Evolutionary conservation across 2,329 filamentous ascomycete species (phyloP).

Genomic region (Beauveria asiatica): DNA sequence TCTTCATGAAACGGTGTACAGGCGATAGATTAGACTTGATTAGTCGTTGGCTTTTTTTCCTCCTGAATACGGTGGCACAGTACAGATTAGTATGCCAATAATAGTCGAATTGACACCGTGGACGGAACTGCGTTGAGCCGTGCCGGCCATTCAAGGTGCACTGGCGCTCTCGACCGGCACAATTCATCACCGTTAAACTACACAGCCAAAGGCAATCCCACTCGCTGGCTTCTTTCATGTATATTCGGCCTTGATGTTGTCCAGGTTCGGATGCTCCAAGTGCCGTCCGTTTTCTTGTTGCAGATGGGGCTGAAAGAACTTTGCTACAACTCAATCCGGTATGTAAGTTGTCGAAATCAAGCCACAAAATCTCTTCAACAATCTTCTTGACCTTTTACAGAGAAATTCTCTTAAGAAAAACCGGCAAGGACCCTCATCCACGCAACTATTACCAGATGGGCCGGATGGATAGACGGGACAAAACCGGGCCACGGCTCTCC

Average conservation of each 20-base stretch:
- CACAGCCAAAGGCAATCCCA: not conserved
- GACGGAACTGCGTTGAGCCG: not conserved
- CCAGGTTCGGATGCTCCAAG: not conserved
- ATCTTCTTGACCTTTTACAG: not conserved
- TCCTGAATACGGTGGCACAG: not conserved
- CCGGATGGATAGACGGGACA: not conserved
- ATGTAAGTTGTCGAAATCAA: not conserved
- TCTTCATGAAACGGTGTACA: too few species aligned
- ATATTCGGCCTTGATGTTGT: not conserved
- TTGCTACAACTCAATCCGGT: not conserved
- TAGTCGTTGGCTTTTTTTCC: not conserved
- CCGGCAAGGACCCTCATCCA: not conserved
- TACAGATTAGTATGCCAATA: not conserved
- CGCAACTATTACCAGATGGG: not conserved
- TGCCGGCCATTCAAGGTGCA: not conserved
- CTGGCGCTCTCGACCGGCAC: not conserved
- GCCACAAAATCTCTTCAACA: not conserved
- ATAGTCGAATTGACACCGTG: not conserved
- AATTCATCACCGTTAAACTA: not conserved
- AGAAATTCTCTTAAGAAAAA: not conserved
- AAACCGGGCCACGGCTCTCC: not conserved
- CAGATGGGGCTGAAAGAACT: not conserved
- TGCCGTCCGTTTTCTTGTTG: not conserved
- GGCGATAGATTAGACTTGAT: not conserved
- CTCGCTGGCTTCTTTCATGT: too few species aligned